Conservation (phyloP, 192 early-diverging fungal species). For the Gonapodya prolifera region DNA sequence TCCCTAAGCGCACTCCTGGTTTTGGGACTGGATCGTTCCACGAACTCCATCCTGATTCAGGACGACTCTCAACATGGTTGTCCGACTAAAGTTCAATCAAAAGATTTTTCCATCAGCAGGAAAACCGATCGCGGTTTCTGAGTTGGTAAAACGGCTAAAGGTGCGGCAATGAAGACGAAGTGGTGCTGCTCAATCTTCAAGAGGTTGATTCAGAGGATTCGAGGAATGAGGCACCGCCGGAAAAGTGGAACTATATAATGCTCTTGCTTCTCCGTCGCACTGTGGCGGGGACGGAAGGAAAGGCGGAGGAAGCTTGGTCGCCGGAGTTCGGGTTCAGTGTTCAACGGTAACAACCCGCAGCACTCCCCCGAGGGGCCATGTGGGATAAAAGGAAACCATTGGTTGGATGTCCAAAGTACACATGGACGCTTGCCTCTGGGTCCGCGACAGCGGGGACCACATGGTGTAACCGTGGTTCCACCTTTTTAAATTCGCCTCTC, state of each 20-base stretch:
- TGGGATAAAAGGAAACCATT: too few species aligned
- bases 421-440: too few species aligned
- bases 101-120: slow-evolving; percentile 22
- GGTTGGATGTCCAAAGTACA: too few species aligned
- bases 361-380: too few species aligned
- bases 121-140: slow-evolving; percentile 31
- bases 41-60: too few species aligned
- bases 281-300: neutral
- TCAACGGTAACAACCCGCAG: too few species aligned
- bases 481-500: neutral
- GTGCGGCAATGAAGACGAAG: slow-evolving; percentile 11
- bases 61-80: too few species aligned
- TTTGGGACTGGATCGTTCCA: too few species aligned
- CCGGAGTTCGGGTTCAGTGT: too few species aligned
- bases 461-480: neutral
- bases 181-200: neutral
- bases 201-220: neutral
- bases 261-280: slow-evolving; percentile 3
- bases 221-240: neutral
- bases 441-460: neutral
- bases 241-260: neutral
- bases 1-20: too few species aligned
- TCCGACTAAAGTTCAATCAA: slow-evolving; percentile 22
- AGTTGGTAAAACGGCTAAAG: slow-evolving; percentile 38
- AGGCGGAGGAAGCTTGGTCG: neutral